phyloP scores from a whole-genome alignment of 352 stramenopile genomes.

The Thalassiosira exigua region DNA sequence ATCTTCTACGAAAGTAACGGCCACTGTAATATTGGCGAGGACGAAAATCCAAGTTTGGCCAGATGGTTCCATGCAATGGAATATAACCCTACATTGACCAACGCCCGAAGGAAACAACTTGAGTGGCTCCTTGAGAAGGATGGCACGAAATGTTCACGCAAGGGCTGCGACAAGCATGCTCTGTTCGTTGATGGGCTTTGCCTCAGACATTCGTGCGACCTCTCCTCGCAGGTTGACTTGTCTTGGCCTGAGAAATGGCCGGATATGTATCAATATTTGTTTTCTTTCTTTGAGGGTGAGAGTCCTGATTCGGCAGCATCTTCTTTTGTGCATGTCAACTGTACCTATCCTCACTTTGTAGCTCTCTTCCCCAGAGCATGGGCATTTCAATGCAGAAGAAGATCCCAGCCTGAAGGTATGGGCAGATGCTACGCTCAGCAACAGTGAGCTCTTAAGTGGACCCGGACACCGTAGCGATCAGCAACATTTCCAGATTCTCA shows the following conservation, averaged over 20 bases:
- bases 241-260: not conserved
- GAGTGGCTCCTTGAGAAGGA: not conserved
- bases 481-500: too few species aligned
- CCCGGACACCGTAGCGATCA: too few species aligned
- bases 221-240: too few species aligned
- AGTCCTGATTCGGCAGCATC: not conserved
- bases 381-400: too few species aligned
- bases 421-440: too few species aligned
- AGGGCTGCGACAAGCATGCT: not conserved
- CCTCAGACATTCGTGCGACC: too few species aligned
- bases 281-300: not conserved
- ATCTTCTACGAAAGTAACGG: not conserved
- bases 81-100: not conserved
- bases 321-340: too few species aligned
- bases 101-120: not conserved
- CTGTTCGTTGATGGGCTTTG: too few species aligned
- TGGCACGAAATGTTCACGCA: not conserved
- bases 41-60: not conserved
- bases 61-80: slow-evolving; percentile 1
- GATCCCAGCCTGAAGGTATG: too few species aligned
- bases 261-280: not conserved
- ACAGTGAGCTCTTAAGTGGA: too few species aligned
- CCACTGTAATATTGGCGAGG: slow-evolving; percentile 17
- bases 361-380: too few species aligned
- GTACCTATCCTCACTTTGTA: too few species aligned